Percentiles rank a stretch among this genome's conserved stretches.
Evolutionary conservation across 768 basidiomycete species (phyloP).

Genomic region (Hypholoma fasciculare): DNA sequence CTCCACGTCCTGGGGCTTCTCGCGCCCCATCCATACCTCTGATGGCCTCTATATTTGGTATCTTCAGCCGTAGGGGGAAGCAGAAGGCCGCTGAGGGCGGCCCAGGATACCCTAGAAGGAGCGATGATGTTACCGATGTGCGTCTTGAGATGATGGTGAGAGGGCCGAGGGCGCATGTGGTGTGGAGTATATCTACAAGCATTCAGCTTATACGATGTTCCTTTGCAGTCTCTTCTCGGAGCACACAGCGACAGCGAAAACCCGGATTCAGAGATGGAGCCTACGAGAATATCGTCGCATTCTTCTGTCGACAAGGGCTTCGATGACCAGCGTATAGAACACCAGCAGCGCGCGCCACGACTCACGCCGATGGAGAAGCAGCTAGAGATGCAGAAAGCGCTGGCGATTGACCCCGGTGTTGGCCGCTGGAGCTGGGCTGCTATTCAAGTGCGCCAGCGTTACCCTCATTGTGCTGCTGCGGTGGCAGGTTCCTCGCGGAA

Average conservation of each 20-base stretch:
- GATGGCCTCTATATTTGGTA: not conserved
- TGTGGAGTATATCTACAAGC: not conserved
- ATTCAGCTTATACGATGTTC: not conserved
- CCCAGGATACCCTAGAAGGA: not conserved
- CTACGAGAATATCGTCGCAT: not conserved
- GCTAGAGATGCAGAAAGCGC: slow-evolving; percentile 36
- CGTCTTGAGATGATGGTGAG: slow-evolving; percentile 3
- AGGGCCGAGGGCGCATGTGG: not conserved
- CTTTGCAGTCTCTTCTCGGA: slow-evolving; percentile 1
- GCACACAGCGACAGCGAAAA: not conserved
- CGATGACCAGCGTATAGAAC: slow-evolving; percentile 11
- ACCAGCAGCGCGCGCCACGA: slow-evolving; percentile 12
- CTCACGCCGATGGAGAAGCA: slow-evolving; percentile 40
- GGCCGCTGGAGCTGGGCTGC: slow-evolving; percentile 28
- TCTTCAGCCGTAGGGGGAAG: not conserved
- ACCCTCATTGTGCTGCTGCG: not conserved
- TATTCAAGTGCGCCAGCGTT: not conserved
- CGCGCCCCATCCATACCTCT: not conserved
- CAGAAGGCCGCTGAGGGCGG: not conserved
- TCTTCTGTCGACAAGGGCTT: slow-evolving; percentile 27
- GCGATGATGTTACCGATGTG: slow-evolving; percentile 1
- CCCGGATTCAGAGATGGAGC: not conserved
- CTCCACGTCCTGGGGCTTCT: not conserved
- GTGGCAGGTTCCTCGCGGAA: not conserved
- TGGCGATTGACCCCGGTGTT: slow-evolving; percentile 44